Base-by-base conservation (phyloP, 2,329 filamentous ascomycete genomes). In the Aureobasidium melanogenum region DNA sequence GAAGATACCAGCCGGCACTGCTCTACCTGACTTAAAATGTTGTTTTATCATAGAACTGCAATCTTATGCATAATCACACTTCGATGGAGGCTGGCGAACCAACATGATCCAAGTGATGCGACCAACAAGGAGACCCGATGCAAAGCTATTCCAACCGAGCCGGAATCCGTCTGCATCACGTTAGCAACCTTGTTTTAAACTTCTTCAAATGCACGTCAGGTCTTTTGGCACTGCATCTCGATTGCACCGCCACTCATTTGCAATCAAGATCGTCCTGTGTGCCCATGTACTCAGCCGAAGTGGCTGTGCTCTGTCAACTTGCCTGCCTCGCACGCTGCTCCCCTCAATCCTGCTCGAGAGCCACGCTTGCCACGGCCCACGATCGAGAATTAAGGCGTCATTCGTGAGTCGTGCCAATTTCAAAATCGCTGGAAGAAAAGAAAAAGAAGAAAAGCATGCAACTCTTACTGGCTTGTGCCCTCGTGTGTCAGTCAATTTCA, bases 161-260 rank as follows among this genome's bases (percentile, higher is more conserved):
- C 52, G 36, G 19, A 39, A 36, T 14, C 22, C n/a, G 34, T 54
- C 15, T 38, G 52, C 52, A 44, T 56, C 36, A 41, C 17, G 52
- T 56, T 56, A 43, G 52, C 38, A 56, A 56, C 52, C 52, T 56
- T 56, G 24, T 47, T 32, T 54, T n/a, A 22, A 14, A 7, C 39
- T 32, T 17, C 36, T 17, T 22, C 32, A 5, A n/a, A 55, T 55
- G 34, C 32, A 39, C 22, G 38, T 44, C 52, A 56, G n/a, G 28
- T 28, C 41, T 44, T 46, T 41, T 57, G 41, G 10, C 41, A 57
- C 19, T 30, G 19, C 28, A 46, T 59, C 19, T 41, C 34, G n/a
- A 50, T 46, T 15, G 44, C 56, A 39, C 44, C 32, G 56, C 56
- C 56, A 59, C 44, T 28, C 17, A 22, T 39, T 32, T 26, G 47